phyloP scores from a whole-genome alignment of 768 basidiomycete genomes.

The Suillus subluteus region DNA sequence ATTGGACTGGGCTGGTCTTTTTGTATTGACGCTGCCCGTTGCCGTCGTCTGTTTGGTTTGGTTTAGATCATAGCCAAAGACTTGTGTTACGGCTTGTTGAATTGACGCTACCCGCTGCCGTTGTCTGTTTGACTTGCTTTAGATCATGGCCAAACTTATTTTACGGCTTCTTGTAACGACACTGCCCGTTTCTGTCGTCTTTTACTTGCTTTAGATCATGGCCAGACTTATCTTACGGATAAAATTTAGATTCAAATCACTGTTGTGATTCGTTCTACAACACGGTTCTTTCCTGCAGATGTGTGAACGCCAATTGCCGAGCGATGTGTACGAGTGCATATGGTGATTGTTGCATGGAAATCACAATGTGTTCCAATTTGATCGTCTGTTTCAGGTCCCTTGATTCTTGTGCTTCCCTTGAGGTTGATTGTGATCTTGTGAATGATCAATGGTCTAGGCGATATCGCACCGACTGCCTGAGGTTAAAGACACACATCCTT shows the following conservation, averaged over 20 bases:
- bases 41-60: too few species aligned
- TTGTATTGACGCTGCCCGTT: too few species aligned
- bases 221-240: not conserved
- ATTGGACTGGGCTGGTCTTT: not conserved
- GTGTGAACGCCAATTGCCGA: not conserved
- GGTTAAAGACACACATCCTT: too few species aligned
- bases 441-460: constrained; percentile 1
- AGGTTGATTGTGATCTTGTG: constrained; percentile 10
- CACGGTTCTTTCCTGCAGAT: constrained; percentile 2
- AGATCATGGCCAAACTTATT: too few species aligned
- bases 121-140: too few species aligned
- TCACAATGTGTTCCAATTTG: constrained; percentile 3
- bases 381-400: constrained; percentile 5
- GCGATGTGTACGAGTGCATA: not conserved
- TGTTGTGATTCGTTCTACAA: not conserved
- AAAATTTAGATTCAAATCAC: not conserved
- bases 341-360: constrained; percentile 2
- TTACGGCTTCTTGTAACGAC: not conserved
- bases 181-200: not conserved
- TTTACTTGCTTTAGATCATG: not conserved
- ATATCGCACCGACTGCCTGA: not conserved
- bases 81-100: too few species aligned
- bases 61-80: too few species aligned
- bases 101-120: too few species aligned
- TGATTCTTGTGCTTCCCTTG: constrained; percentile 7